These are phyloP conservation scores for Amaranthus tricolor DNA, from an alignment of 179 eudicot genomes.

Conservation along the genomic window DNA sequence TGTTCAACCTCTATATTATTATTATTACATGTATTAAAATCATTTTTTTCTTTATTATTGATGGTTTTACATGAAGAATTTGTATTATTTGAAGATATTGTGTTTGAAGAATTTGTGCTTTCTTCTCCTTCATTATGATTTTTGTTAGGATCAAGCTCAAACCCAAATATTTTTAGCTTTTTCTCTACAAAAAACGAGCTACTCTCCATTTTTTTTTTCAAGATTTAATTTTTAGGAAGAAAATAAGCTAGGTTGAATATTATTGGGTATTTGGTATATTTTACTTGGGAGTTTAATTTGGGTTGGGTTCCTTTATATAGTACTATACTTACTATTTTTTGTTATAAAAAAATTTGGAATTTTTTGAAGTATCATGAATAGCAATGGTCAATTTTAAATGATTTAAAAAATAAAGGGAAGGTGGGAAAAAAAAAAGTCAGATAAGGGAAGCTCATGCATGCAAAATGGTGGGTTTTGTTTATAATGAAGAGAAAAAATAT, in stretches of 20 bases:
- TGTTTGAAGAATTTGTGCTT: conserved; percentile 62
- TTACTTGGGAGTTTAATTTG: neutral
- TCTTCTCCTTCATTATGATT: conserved; percentile 33
- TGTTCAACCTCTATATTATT: conserved; percentile 24
- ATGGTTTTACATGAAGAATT: neutral
- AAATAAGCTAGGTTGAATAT: no score
- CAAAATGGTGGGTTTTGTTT: conserved; percentile 21
- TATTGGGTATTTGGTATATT: no score
- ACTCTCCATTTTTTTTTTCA: neutral
- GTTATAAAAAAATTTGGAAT: neutral
- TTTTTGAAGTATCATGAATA: conserved; percentile 28
- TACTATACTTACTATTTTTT: neutral
- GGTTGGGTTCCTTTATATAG: conserved; percentile 50
- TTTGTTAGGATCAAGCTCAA: conserved; percentile 50
- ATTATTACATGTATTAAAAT: neutral
- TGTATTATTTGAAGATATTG: conserved; percentile 26
- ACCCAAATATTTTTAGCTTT: conserved; percentile 74
- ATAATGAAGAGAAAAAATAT: neutral
- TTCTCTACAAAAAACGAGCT: conserved; percentile 42
- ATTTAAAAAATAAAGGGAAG: neutral
- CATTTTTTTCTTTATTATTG: neutral
- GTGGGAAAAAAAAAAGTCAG: conserved; percentile 35
- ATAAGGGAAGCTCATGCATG: conserved; percentile 49
- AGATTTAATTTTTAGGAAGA: neutral
- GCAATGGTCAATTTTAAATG: conserved; percentile 32